These are phyloP conservation scores for Alternaria triticimaculans DNA, from an alignment of 2,329 filamentous ascomycete species.

Conservation along the genomic window DNA sequence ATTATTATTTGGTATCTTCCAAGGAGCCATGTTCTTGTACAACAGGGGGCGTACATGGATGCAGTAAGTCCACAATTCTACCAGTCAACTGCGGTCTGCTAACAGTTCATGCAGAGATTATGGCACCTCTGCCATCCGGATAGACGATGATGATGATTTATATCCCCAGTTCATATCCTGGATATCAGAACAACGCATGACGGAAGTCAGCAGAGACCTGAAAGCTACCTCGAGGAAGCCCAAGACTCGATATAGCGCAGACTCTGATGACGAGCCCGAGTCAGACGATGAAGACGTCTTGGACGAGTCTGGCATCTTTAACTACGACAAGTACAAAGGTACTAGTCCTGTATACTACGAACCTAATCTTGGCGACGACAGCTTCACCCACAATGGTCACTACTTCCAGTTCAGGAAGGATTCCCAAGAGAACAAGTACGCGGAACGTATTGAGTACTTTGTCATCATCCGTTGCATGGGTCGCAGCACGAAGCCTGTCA, in stretches of 20 bases:
- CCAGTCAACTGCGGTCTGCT: constrained; percentile 15
- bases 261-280: background rate
- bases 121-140: constrained; percentile 53
- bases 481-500: constrained; percentile 57
- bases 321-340: constrained; percentile 58
- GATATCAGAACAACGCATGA: constrained; percentile 52
- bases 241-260: constrained; percentile 21
- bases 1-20: constrained; percentile 51
- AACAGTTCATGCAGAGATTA: constrained; percentile 30
- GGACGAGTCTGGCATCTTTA: constrained; percentile 50
- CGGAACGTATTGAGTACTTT: constrained; percentile 4
- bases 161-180: constrained; percentile 53
- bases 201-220: constrained; percentile 44
- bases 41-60: constrained; percentile 18
- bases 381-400: constrained; percentile 52
- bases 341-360: constrained; percentile 58
- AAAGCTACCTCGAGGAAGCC: constrained; percentile 49
- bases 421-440: constrained; percentile 22
- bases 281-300: constrained; percentile 27
- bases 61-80: background rate
- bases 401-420: constrained; percentile 50
- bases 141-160: constrained; percentile 54
- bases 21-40: constrained; percentile 49
- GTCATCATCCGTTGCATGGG: constrained; percentile 54
- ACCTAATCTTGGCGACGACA: constrained; percentile 56